phyloP scores from a whole-genome alignment of 805 yeast species.

The Metschnikowia matae region DNA sequence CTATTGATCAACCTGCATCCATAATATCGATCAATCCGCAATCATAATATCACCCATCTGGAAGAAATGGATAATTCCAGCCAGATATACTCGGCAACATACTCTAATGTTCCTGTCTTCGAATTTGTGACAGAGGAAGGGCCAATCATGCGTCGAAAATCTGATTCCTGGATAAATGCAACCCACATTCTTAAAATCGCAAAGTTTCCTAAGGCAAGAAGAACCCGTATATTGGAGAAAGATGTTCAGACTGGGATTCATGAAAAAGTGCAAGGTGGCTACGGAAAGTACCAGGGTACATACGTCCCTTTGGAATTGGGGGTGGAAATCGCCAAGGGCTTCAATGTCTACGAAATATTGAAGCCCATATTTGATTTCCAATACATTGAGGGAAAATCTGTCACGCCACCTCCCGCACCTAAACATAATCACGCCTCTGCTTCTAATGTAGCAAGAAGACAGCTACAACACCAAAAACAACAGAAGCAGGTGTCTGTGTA shows the following conservation, averaged over 20 bases:
- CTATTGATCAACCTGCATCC: background rate
- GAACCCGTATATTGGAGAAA: slow-evolving; percentile 60
- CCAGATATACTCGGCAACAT: slow-evolving; percentile 63
- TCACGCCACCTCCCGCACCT: slow-evolving; percentile 47
- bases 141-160: slow-evolving; percentile 63
- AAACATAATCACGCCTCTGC: slow-evolving; percentile 46
- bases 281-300: slow-evolving; percentile 62
- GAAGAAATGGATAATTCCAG: slow-evolving; percentile 4
- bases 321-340: slow-evolving; percentile 34
- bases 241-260: slow-evolving; percentile 61
- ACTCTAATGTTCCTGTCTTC: slow-evolving; percentile 67
- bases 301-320: slow-evolving; percentile 43
- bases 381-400: slow-evolving; percentile 38
- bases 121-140: slow-evolving; percentile 68
- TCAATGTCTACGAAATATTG: slow-evolving; percentile 49
- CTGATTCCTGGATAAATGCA: slow-evolving; percentile 66
- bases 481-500: slow-evolving; percentile 6
- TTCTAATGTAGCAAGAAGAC: slow-evolving; percentile 35
- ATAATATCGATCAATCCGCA: background rate
- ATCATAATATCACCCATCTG: background rate
- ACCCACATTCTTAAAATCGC: slow-evolving; percentile 69
- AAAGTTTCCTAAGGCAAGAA: slow-evolving; percentile 59
- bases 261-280: slow-evolving; percentile 71
- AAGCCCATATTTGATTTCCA: slow-evolving; percentile 62
- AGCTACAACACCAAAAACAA: slow-evolving; percentile 14